Base-by-base conservation (phyloP, 108 stramenopile species). In the Stephanodiscus minutulus region DNA sequence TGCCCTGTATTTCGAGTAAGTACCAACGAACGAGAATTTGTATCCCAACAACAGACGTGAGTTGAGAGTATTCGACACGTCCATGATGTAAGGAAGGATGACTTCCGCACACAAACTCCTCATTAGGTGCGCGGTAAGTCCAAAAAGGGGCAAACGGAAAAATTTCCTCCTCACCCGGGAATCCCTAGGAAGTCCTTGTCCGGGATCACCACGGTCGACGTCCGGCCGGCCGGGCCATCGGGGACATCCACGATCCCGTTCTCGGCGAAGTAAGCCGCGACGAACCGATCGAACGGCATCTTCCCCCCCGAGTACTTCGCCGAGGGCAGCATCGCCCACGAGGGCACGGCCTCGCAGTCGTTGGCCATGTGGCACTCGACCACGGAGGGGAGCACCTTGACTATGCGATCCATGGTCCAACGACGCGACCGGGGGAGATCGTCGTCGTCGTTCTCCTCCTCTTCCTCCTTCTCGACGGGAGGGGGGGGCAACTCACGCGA, bases 101-200 rank as follows among this genome's bases (percentile, higher is more conserved):
- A 9, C 54, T 25, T 5, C 1, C 12, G 11, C 22, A 0, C 15
- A 58, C 31, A 33, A 36, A 58, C 57, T 17, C 12, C n/a, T n/a
- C n/a, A n/a, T n/a, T n/a, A n/a, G n/a, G n/a, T n/a, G 36, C 18
- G 20, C 12, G 6, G 18, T 52, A 24, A 1, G 13, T 5, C 22
- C 15, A 7, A 52, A 7, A 52, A 24, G n/a, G n/a, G 18, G 7
- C 50, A 24, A 1, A 52, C 24, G 6, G 18, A 52, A 1, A 5
- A 7, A 52, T 52, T 39, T n/a, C n/a, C 39, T 52, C 4, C 50
- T 58, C 33, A 68, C 55, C 52, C 52, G 20, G 24, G n/a, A 37
- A 54, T 55, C 17, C 39, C 24, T 25, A 20, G 13, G 24, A 71
- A 71, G 10, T 62, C 61, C 9, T 62, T 61, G 62, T 71, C 61